Evolutionary conservation across 441 rosid genomes (phyloP).

Genomic region (Eruca vesicaria): DNA sequence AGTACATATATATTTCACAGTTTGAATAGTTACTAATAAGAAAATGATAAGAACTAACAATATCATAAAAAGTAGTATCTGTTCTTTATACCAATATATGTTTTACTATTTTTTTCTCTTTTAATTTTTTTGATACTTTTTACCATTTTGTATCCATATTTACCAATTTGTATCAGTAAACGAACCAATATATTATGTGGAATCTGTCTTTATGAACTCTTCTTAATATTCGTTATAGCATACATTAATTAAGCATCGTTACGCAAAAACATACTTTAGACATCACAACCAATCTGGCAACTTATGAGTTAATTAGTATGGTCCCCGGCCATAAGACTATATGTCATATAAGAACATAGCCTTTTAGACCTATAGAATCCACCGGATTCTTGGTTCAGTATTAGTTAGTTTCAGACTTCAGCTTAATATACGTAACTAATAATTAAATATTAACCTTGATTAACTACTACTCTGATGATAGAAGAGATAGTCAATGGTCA

Average conservation of each 20-base stretch:
- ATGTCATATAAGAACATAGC: slow-evolving; percentile 15
- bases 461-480: slow-evolving; percentile 4
- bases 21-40: background rate
- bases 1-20: background rate
- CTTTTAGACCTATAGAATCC: slow-evolving; percentile 26
- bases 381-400: slow-evolving; percentile 24
- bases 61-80: background rate
- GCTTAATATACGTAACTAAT: background rate
- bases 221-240: too few species aligned
- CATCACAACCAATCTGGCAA: slow-evolving; percentile 6
- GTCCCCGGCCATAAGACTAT: slow-evolving; percentile 25
- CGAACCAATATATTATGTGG: too few species aligned
- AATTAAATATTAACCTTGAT: background rate
- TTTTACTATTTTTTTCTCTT: background rate
- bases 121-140: too few species aligned
- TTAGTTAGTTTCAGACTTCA: slow-evolving; percentile 3
- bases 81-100: background rate
- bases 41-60: background rate
- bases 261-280: background rate
- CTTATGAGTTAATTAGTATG: slow-evolving; percentile 9
- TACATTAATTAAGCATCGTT: background rate
- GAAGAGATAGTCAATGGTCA: slow-evolving; percentile 43
- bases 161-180: too few species aligned
- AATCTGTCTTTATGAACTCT: too few species aligned
- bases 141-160: too few species aligned